Evolutionary conservation across 306 rosid species (phyloP).

Genomic region (Rosa chinensis): DNA sequence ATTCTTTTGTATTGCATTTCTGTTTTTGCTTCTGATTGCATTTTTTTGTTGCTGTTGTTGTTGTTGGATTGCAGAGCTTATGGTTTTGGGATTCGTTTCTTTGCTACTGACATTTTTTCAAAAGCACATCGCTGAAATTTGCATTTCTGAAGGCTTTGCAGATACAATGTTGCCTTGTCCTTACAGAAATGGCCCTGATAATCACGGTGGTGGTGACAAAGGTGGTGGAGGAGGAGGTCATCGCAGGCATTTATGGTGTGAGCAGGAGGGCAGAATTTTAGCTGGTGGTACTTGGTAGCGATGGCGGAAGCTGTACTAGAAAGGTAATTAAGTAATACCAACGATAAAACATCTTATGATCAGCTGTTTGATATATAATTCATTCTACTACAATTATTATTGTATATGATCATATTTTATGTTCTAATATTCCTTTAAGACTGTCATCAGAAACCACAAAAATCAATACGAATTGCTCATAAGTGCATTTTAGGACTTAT

Average conservation of each 20-base stretch:
- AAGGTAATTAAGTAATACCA: slow-evolving; percentile 31
- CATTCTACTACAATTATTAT: too few relatives aligned
- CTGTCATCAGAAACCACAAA: too few relatives aligned
- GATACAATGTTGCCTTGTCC: slow-evolving; percentile 82
- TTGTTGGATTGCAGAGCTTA: slow-evolving; percentile 65
- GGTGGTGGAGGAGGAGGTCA: slow-evolving; percentile 25
- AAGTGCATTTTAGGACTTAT: too few relatives aligned
- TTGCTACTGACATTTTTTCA: slow-evolving; percentile 84
- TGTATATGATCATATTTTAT: too few relatives aligned
- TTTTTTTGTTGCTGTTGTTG: background rate
- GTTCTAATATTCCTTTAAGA: background rate
- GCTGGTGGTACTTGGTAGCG: slow-evolving; percentile 26
- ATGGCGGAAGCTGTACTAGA: slow-evolving; percentile 25
- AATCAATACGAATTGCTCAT: too few relatives aligned
- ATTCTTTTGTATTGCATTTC: too few relatives aligned
- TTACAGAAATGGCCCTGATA: too few relatives aligned
- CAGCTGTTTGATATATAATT: too few relatives aligned
- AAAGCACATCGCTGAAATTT: slow-evolving; percentile 54
- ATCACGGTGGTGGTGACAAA: too few relatives aligned
- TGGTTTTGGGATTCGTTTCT: slow-evolving; percentile 95
- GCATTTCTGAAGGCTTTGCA: slow-evolving; percentile 47
- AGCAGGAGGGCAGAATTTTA: slow-evolving; percentile 51
- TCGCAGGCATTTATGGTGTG: slow-evolving; percentile 67
- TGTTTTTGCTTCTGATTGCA: background rate
- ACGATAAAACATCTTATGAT: too few relatives aligned